These are phyloP conservation scores for Entomophthora muscae DNA, from an alignment of 371 early-diverging fungal genomes.

Conservation along the genomic window DNA sequence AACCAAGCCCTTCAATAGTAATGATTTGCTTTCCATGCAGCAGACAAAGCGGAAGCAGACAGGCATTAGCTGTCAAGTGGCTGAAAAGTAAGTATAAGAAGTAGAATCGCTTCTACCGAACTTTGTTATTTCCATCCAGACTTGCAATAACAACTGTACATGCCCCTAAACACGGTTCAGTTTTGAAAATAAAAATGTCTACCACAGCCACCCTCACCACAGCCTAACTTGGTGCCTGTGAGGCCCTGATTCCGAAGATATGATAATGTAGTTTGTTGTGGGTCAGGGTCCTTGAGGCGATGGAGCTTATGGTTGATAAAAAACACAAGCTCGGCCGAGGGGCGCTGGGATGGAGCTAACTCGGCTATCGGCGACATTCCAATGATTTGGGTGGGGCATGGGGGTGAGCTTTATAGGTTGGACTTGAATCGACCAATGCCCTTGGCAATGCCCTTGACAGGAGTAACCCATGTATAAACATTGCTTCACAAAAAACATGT, in stretches of 20 bases:
- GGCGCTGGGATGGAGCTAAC: too few relatives aligned
- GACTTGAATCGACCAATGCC: too few relatives aligned
- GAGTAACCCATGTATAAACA: too few relatives aligned
- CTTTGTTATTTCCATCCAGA: conserved; percentile 19
- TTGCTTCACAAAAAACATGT: too few relatives aligned
- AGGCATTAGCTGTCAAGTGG: conserved; percentile 41
- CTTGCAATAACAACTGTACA: conserved; percentile 59
- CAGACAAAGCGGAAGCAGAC: conserved; percentile 46
- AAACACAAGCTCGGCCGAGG: too few relatives aligned
- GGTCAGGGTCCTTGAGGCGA: conserved; percentile 26
- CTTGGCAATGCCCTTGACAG: too few relatives aligned
- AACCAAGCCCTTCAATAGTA: conserved; percentile 60
- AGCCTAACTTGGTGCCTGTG: conserved; percentile 66
- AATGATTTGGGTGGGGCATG: too few relatives aligned
- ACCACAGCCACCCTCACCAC: conserved; percentile 52
- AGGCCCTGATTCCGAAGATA: conserved; percentile 44
- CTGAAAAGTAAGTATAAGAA: conserved; percentile 10
- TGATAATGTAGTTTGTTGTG: conserved; percentile 37
- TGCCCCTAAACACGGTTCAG: conserved; percentile 22
- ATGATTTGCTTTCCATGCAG: conserved; percentile 59
- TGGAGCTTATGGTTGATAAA: conserved; percentile 32
- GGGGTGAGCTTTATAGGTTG: too few relatives aligned
- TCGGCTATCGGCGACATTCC: too few relatives aligned
- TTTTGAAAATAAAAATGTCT: not conserved
- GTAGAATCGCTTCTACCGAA: too few relatives aligned